Evolutionary conservation across 257 asterid genomes (phyloP).

Genomic region (Parsonsia alboflavescens): DNA sequence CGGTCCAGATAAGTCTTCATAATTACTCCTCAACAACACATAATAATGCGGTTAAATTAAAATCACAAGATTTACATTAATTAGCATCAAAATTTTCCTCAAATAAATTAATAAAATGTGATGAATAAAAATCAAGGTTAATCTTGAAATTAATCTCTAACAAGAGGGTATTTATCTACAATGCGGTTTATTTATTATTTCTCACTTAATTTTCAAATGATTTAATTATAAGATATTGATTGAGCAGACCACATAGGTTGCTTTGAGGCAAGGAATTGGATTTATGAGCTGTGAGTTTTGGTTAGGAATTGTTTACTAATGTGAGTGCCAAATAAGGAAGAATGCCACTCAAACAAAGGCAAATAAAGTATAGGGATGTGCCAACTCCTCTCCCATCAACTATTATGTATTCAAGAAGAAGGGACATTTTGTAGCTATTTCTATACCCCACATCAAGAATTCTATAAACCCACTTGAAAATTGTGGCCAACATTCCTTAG

Average conservation of each 20-base stretch:
- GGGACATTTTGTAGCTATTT: background rate
- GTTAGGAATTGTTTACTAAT: conserved; percentile 7
- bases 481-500: conserved; percentile 3
- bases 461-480: background rate
- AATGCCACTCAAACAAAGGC: conserved; percentile 2
- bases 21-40: too few species aligned
- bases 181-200: background rate
- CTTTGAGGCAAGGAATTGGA: conserved; percentile 11
- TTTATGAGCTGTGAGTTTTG: conserved; percentile 7
- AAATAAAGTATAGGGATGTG: background rate
- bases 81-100: too few species aligned
- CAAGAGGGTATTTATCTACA: background rate
- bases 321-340: conserved; percentile 8
- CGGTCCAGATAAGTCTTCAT: too few species aligned
- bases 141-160: background rate
- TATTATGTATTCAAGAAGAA: background rate
- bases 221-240: background rate
- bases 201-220: conserved; percentile 2
- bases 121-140: background rate
- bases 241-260: conserved; percentile 1
- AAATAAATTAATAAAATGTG: too few species aligned
- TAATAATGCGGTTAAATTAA: too few species aligned
- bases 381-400: conserved; percentile 10
- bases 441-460: background rate
- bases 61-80: too few species aligned